phyloP scores from a whole-genome alignment of 2,329 filamentous ascomycete genomes.

The Epichloe gansuensis region DNA sequence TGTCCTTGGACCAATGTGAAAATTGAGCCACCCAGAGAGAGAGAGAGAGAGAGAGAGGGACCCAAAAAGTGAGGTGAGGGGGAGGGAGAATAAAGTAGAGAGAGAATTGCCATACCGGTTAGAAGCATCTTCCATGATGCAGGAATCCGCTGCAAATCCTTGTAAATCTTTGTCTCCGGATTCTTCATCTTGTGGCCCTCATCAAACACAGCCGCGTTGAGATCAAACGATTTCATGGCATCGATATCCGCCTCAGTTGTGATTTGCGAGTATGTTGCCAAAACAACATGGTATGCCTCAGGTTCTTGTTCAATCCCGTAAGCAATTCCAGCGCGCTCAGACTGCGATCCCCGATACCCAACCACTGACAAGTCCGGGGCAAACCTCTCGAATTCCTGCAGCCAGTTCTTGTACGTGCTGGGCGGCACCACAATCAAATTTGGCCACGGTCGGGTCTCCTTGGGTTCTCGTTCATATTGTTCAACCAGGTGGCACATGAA shows the following conservation, averaged over 20 bases:
- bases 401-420: slow-evolving; percentile 93
- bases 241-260: slow-evolving; percentile 37
- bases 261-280: slow-evolving; percentile 50
- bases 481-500: slow-evolving; percentile 77
- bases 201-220: slow-evolving; percentile 64
- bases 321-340: slow-evolving; percentile 55
- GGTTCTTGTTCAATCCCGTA: slow-evolving; percentile 52
- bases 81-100: neutral
- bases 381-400: slow-evolving; percentile 79
- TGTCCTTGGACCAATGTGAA: neutral
- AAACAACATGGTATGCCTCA: slow-evolving; percentile 49
- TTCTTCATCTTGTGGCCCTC: slow-evolving; percentile 94
- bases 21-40: too few relatives aligned
- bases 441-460: slow-evolving; percentile 43
- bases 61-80: too few relatives aligned
- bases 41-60: too few relatives aligned
- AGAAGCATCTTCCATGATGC: slow-evolving; percentile 79
- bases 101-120: slow-evolving; percentile 18
- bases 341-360: slow-evolving; percentile 55
- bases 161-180: slow-evolving; percentile 68
- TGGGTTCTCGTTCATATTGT: slow-evolving; percentile 30
- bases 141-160: slow-evolving; percentile 62
- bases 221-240: slow-evolving; percentile 35
- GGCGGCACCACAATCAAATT: slow-evolving; percentile 83
- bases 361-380: slow-evolving; percentile 65